These are phyloP conservation scores for Cornus florida DNA, from an alignment of 148 eudicot genomes.

Conservation along the genomic window DNA sequence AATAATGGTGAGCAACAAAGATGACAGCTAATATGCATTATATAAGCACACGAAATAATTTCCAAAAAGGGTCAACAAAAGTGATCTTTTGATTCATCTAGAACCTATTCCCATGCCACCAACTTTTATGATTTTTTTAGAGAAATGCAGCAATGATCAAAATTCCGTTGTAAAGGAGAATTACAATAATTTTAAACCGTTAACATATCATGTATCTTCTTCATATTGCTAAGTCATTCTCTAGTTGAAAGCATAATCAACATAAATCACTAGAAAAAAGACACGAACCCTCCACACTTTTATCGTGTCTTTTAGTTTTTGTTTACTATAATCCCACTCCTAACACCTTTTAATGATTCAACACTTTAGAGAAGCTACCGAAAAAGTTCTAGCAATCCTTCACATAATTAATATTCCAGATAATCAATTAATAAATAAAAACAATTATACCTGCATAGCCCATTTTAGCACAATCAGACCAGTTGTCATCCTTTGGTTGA, in stretches of 20 bases:
- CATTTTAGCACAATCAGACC: constrained; percentile 79
- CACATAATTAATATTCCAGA: too few species aligned
- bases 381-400: too few species aligned
- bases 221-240: too few species aligned
- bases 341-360: not conserved
- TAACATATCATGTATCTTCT: not conserved
- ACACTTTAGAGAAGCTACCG: not conserved
- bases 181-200: not conserved
- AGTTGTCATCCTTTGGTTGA: constrained; percentile 50
- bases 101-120: not conserved
- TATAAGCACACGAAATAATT: not conserved
- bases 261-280: too few species aligned
- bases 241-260: too few species aligned
- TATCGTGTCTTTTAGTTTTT: too few species aligned
- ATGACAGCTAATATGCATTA: not conserved
- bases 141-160: too few species aligned
- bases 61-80: not conserved
- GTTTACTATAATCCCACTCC: not conserved
- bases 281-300: too few species aligned
- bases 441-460: constrained; percentile 69
- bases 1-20: too few species aligned
- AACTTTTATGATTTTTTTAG: too few species aligned
- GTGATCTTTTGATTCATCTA: not conserved
- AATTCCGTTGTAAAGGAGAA: too few species aligned
- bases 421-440: not conserved